Evolutionary conservation across 2,329 filamentous ascomycete genomes (phyloP), one percentile per base, ranked within the genome.

Genomic region (Clarireedia monteithiana): DNA sequence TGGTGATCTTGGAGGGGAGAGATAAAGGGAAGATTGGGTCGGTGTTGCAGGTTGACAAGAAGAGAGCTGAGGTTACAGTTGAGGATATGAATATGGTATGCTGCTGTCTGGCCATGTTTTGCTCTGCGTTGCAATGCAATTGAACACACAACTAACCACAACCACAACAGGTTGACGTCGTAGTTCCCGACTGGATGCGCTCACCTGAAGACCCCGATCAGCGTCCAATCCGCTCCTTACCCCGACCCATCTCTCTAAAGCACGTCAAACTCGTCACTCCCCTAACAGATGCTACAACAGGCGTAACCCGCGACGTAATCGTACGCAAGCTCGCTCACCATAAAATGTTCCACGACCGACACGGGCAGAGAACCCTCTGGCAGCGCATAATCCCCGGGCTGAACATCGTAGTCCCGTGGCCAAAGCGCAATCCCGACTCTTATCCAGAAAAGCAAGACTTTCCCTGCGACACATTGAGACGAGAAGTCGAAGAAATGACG

Each of bases 21-120:
- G 88, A 94, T 66, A 87, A 85, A 74, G 91, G 91, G 66, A 89
- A 86, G 74, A 94, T 99, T 71, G 88, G 89, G 50, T 74, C 75
- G n/a, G 81, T 97, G 46, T 71, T 69, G 58, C 70, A 74, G 1
- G 74, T 95, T 47, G 73, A 82, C 61, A 59, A 67, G 4, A 71
- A 77, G 10, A 74, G 72, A 47, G 84, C 82, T 59, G 78, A 79
- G 59, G 74, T 89, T 47, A 76, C 72, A n/a, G 72, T 91, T 45
- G 76, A 82, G 59, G 81, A 78, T 24, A 64, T 84, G 58, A 84
- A 86, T 67, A 75, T 79, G 76, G 88, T 91, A 75, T 65, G 80
- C 53, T 24, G 40, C 46, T 26, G 20, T 34, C 30, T 34, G 5
- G 30, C 30, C 30, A 34, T 12, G 10, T 12, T 34, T 12, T 12